Base-by-base conservation (phyloP, 108 stramenopile genomes). In the Skeletonema potamos region DNA sequence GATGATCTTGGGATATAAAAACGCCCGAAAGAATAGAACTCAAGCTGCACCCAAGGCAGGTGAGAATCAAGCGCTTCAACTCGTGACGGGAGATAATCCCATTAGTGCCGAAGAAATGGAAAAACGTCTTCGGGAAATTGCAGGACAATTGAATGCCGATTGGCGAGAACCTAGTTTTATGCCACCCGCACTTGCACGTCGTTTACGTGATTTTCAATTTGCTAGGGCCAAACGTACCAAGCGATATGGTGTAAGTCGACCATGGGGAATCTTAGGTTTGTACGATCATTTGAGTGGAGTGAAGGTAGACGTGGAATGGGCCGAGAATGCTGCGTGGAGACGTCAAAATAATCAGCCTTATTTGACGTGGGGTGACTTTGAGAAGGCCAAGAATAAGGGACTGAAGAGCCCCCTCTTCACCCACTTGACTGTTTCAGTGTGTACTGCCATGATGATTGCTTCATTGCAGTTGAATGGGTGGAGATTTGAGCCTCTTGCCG, bases 271-370 rank as follows among this genome's bases (percentile, higher is more conserved):
- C 54, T 59, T 94, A 15, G 93, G 93, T 8, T 63, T 94, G 10
- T 94, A 94, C 68, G 85, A 90, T 64, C 91, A 92, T 68, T 72
- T 94, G 64, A 59, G 85, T n/a, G 77, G 80, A 0, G 83, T 91
- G n/a, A 70, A 85, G 58, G 71, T 86, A 8, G 94, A 96, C 64
- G 87, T 96, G 12, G 91, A 92, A 78, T 96, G 94, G 94, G 92
- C 94, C 2, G 94, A 96, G 72, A 89, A 96, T 82, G 91, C 90
- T 17, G 92, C 92, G 10, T 89, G 87, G 84, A 72, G 94, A 54
- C 65, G 94, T 58, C 69, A 67, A 2, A 83, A 93, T 63, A 68
- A 79, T 27, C 78, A 90, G 65, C 90, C 94, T 30, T 92, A 91
- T 64, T 72, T 87, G 4, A 85, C 87, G 4, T 92, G 91, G 94